Evolutionary conservation across 805 yeast species (phyloP), one percentile per base, ranked within the genome.

Genomic region (Blastobotrys mokoenaii): DNA sequence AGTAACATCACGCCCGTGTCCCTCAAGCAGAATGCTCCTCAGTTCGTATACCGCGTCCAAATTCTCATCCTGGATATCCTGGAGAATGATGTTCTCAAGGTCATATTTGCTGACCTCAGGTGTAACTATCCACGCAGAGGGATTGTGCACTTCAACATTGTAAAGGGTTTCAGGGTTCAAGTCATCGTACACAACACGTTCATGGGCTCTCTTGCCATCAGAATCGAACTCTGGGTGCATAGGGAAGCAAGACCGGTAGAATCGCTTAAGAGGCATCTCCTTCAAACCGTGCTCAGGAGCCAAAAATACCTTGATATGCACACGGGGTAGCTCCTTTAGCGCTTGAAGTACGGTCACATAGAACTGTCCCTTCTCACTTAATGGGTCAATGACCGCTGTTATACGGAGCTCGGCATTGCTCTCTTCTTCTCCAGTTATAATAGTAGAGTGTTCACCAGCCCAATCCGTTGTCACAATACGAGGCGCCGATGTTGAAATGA

Each of bases 381-480:
- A 61, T 1, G 97, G 97, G 59, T 93, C 88, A 34, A 85, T 56
- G 1, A 84, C 62, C 0, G 84, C 66, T 3, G 76, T 61, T 3
- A 88, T 56, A 49, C 82, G 82, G 16, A 87, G 58, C 14, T 64
- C 61, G 29, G 73, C 69, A 2, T 57, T 46, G 0, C 52, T 48
- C 1, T 51, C 50, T 8, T 55, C 51, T 8, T 59, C 61, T 11
- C 54, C 57, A 32, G 60, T 55, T 48, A 82, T 82, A 15, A 86
- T 59, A 12, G 65, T 62, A 27, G 72, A 69, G 6, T 59, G 48
- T 0, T 53, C 47, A 1, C 51, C 51, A 6, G 53, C 52, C 40
- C 59, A 44, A 10, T 41, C 46, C 3, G 39, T 50, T 3, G 53
- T 58, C 38, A 46, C 54, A 39, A 51, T 57, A 55, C 46, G 56